Percentiles rank a stretch among this genome's conserved stretches.
These are phyloP conservation scores for Phylloporus gajari DNA, from an alignment of 1,284 basidiomycete genomes.

Conservation along the genomic window DNA sequence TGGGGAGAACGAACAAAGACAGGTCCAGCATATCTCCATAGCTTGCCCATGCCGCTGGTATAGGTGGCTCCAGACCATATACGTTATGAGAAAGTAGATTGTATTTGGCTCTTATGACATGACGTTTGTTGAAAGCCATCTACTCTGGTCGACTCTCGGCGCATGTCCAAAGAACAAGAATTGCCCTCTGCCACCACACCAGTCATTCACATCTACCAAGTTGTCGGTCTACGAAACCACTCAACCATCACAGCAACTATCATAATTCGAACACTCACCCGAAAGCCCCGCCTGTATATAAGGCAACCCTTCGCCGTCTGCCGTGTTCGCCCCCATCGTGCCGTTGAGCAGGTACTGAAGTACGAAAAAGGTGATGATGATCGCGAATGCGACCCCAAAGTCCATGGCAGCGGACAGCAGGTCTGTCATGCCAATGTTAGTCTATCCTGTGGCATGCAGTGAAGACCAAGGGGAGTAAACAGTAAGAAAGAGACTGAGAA, in stretches of 20 bases:
- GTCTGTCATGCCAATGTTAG: conserved; percentile 36
- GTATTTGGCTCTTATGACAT: too few relatives aligned
- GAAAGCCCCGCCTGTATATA: too few relatives aligned
- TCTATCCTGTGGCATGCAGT: background rate
- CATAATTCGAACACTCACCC: conserved; percentile 41
- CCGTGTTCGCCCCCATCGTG: conserved; percentile 65
- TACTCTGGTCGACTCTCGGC: too few relatives aligned
- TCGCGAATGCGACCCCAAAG: conserved; percentile 66
- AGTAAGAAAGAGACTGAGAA: background rate
- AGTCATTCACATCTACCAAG: too few relatives aligned
- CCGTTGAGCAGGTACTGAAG: conserved; percentile 74
- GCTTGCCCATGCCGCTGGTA: too few relatives aligned
- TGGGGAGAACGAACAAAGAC: background rate
- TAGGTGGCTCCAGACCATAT: too few relatives aligned
- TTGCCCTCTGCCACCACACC: too few relatives aligned
- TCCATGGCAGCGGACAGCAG: conserved; percentile 60
- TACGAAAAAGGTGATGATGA: conserved; percentile 72
- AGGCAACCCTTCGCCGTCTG: conserved; percentile 54
- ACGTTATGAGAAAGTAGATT: too few relatives aligned
- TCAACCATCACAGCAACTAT: background rate
- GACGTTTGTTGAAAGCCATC: too few relatives aligned
- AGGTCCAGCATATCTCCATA: background rate
- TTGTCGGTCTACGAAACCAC: background rate
- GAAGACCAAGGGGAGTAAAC: background rate
- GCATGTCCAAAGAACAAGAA: too few relatives aligned